Base-by-base conservation (phyloP, 129 eudicot species). In the Flaveria trinervia region DNA sequence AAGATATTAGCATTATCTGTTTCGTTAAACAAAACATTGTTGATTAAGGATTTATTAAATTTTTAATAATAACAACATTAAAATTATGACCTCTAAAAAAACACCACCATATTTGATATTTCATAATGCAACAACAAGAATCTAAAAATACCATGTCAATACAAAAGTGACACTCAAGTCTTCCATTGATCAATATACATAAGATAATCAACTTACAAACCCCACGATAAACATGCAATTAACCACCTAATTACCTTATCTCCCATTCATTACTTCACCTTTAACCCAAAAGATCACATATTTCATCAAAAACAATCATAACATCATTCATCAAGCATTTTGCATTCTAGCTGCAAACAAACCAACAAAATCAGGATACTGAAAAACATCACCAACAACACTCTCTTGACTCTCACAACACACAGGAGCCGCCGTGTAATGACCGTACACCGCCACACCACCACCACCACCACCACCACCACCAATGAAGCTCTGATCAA, bases 381-480 rank as follows among this genome's bases (percentile, higher is more conserved):
- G 90, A 74, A 84, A 86, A 7, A 86, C 83, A 51, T 89, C 94
- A 5, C 73, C 86, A 46, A 84, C 48, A 65, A 78, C 22, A 26
- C 73, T 48, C 1, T 83, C 86, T 36, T 72, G 79, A 48, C 55
- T 77, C 56, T 79, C 84, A 7, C 68, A 80, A 3, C 61, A 12
- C 70, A 50, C 74, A 57, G 74, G 79, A 1, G 55, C 11, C 26
- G 57, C 10, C 51, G 30, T 20, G 2, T 52, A 43, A 25, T 77
- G 76, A 36, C 68, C 39, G 17, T 73, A 83, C 33, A 39, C 74
- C 80, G 26, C 69, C 71, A 70, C 30, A 70, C 30, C 66, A 8
- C 62, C 28, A 18, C 74, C 66, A 7, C 62, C 62, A 18, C 74
- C 55, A 7, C 15, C 15, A 49, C 26, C n/a, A n/a, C n/a, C 26